Conservation (phyloP, 192 early-diverging fungal species). For the Rhizophagus prolifer region DNA sequence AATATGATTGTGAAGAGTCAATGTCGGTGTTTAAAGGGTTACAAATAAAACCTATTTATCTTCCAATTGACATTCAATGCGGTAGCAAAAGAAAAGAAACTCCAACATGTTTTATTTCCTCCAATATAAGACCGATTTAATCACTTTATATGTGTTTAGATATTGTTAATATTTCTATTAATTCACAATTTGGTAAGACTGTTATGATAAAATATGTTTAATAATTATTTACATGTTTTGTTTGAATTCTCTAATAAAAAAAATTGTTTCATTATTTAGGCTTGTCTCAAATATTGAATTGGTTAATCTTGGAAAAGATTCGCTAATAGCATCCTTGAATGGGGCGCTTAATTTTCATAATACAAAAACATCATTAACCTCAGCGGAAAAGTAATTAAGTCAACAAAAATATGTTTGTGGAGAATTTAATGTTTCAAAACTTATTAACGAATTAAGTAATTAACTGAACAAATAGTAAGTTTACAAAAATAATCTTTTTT, state of each 20-base stretch:
- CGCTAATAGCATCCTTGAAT: background rate
- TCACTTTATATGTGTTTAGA: background rate
- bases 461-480: background rate
- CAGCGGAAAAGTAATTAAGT: background rate
- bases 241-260: background rate
- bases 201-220: background rate
- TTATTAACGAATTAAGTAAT: background rate
- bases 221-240: background rate
- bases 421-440: background rate
- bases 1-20: slow-evolving; percentile 34
- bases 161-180: background rate
- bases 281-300: background rate
- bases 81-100: slow-evolving; percentile 32
- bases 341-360: background rate
- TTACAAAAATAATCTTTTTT: background rate
- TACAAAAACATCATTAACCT: background rate
- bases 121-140: background rate
- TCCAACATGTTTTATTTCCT: slow-evolving; percentile 38
- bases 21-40: slow-evolving; percentile 31
- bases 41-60: slow-evolving; percentile 34
- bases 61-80: slow-evolving; percentile 42
- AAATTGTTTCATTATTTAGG: background rate
- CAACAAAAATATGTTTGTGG: background rate
- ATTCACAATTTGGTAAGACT: background rate
- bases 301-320: background rate